Base-by-base conservation (phyloP, 306 rosid species). In the Quercus dentata region DNA sequence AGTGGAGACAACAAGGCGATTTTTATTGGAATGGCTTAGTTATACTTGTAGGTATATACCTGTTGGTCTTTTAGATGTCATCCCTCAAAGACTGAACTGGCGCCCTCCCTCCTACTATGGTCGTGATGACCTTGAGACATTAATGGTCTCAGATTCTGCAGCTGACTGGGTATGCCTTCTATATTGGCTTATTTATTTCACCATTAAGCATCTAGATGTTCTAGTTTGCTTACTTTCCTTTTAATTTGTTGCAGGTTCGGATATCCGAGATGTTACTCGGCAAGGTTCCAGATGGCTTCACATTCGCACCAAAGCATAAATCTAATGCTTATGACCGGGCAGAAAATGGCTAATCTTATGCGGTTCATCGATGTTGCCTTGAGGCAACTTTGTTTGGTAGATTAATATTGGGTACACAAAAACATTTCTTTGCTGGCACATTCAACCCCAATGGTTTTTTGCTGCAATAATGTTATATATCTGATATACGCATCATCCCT, bases 1-100 rank as follows among this genome's bases (percentile, higher is more conserved):
- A 54, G 97, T 92, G 54, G 99, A 95, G 87, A 95, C 96, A 64
- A 92, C 97, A 8, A 87, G 99, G 83, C 91, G 89, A 44, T 95
- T 95, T 81, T 84, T 95, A 76, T 84, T 95, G 84, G 98, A 92
- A 86, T 91, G 99, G 99, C 98, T 95, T 77, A 91, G 99, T 92
- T 90, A 95, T 86, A 86, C 94, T 27, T 91, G 77, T 77, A 89
- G 97, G 82, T 95, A 95, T 63, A 46, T 95, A 78, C 99, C 99
- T 11, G 94, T 92, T 73, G 94, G 97, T 30, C 94, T 94, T 78
- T 86, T 94, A 78, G 98, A 95, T 17, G 90, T 92, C 44, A 77
- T 95, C 87, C 95, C 97, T 58, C 97, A 91, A 75, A 88, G 88
- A 28, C 71, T 95, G 57, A 92, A 87, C 87, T 95, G 97, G 99